Conservation (phyloP, 2,329 filamentous ascomycete species). For the Colletotrichum theobromicola region DNA sequence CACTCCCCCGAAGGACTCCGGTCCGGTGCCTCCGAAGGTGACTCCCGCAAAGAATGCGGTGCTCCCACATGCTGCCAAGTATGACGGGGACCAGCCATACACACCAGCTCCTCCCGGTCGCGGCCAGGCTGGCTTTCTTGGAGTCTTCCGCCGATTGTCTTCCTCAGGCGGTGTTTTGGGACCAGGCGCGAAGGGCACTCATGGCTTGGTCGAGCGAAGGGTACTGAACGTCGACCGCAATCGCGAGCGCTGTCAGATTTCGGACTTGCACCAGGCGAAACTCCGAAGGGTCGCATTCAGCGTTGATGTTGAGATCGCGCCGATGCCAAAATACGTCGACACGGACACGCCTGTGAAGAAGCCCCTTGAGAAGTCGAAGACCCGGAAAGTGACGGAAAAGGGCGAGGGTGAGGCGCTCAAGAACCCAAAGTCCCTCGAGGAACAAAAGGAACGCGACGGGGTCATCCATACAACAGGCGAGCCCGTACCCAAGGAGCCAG, state of each 20-base stretch:
- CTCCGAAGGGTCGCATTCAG: conserved; percentile 91
- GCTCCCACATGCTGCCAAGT: conserved; percentile 59
- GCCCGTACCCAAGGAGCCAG: conserved; percentile 41
- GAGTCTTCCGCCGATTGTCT: conserved; percentile 82
- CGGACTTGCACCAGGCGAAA: conserved; percentile 81
- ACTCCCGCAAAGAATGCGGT: conserved; percentile 62
- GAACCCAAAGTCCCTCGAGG: conserved; percentile 63
- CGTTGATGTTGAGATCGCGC: conserved; percentile 96
- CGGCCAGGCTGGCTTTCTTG: conserved; percentile 75
- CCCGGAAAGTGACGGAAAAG: conserved; percentile 69
- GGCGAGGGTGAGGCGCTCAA: conserved; percentile 79
- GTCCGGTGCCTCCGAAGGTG: conserved; percentile 45
- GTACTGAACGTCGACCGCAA: conserved; percentile 85
- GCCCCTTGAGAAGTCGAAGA: conserved; percentile 56
- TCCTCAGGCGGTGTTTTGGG: conserved; percentile 63
- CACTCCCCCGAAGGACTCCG: conserved; percentile 36
- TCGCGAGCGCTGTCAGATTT: conserved; percentile 79
- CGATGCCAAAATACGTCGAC: conserved; percentile 79
- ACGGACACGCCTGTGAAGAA: conserved; percentile 48
- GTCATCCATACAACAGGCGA: conserved; percentile 47
- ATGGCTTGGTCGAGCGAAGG: conserved; percentile 78
- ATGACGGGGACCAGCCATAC: conserved; percentile 69
- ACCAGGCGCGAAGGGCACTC: conserved; percentile 51
- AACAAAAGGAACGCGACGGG: conserved; percentile 54
- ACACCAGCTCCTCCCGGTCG: conserved; percentile 76